Evolutionary conservation across 768 basidiomycete species (phyloP).

Genomic region (Steccherinum ochraceum): DNA sequence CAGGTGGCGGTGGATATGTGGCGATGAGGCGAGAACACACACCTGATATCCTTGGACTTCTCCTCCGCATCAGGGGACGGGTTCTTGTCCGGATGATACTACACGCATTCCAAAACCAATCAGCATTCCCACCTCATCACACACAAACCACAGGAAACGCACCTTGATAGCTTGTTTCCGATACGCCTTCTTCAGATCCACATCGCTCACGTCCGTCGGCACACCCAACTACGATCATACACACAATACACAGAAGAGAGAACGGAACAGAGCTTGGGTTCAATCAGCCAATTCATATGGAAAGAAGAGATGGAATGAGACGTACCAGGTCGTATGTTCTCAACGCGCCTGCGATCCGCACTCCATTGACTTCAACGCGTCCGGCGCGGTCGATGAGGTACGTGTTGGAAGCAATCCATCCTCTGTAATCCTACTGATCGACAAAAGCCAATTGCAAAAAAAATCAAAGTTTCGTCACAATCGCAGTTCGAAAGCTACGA

Average conservation of each 20-base stretch:
- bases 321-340: no score
- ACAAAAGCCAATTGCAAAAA: conserved; percentile 83
- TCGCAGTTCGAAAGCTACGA: neutral
- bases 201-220: conserved; percentile 65
- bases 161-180: conserved; percentile 93
- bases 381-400: conserved; percentile 91
- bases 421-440: conserved; percentile 70
- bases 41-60: conserved; percentile 97
- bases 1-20: no score
- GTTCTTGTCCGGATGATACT: conserved; percentile 98
- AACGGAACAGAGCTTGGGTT: no score
- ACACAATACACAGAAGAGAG: no score
- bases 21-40: no score
- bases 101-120: no score
- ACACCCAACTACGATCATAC: conserved; percentile 54
- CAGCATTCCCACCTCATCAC: no score
- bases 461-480: conserved; percentile 20
- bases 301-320: no score
- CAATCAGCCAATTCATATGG: no score
- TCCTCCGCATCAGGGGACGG: conserved; percentile 87
- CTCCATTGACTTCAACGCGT: conserved; percentile 78
- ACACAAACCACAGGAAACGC: no score
- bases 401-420: conserved; percentile 95
- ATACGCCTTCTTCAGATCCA: conserved; percentile 90
- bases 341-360: conserved; percentile 85